These are phyloP conservation scores for Mycena crocata DNA, from an alignment of 768 basidiomycete species.

Conservation along the genomic window DNA sequence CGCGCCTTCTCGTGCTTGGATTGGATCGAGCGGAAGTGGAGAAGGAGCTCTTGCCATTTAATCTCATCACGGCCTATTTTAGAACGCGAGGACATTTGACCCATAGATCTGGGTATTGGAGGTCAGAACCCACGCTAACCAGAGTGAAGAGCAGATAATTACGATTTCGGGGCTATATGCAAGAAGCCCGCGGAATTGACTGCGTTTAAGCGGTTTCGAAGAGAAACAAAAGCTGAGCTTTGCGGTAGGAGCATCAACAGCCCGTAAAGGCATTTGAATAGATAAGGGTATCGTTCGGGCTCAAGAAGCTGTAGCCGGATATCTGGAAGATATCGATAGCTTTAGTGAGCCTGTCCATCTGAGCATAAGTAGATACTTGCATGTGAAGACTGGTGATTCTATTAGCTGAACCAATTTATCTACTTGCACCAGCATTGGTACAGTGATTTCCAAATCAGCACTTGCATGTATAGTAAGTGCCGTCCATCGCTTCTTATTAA, in stretches of 20 bases:
- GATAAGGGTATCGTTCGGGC: slow-evolving; percentile 94
- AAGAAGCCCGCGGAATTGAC: slow-evolving; percentile 96
- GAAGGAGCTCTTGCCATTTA: slow-evolving; percentile 95
- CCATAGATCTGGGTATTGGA: slow-evolving; percentile 38
- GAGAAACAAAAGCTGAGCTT: slow-evolving; percentile 94
- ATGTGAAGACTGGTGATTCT: slow-evolving; percentile 98
- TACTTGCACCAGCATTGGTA: slow-evolving; percentile 92
- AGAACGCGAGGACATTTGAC: slow-evolving; percentile 68
- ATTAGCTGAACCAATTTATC: slow-evolving; percentile 98
- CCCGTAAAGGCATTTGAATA: slow-evolving; percentile 98
- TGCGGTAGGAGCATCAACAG: slow-evolving; percentile 97
- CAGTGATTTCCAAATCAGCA: slow-evolving; percentile 97
- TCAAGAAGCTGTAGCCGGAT: slow-evolving; percentile 94
- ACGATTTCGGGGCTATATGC: slow-evolving; percentile 91
- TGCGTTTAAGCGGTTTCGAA: slow-evolving; percentile 93
- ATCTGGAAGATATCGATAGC: slow-evolving; percentile 54
- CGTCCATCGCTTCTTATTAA: not conserved
- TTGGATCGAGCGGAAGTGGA: slow-evolving; percentile 93
- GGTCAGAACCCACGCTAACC: not conserved
- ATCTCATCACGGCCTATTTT: slow-evolving; percentile 90
- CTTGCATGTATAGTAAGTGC: slow-evolving; percentile 51
- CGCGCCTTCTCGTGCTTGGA: slow-evolving; percentile 92
- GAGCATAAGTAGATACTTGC: slow-evolving; percentile 58
- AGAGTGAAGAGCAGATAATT: slow-evolving; percentile 40
- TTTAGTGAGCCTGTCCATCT: not conserved